Base-by-base conservation (phyloP, 495 filamentous ascomycete genomes). In the Talaromyces thailandensis region DNA sequence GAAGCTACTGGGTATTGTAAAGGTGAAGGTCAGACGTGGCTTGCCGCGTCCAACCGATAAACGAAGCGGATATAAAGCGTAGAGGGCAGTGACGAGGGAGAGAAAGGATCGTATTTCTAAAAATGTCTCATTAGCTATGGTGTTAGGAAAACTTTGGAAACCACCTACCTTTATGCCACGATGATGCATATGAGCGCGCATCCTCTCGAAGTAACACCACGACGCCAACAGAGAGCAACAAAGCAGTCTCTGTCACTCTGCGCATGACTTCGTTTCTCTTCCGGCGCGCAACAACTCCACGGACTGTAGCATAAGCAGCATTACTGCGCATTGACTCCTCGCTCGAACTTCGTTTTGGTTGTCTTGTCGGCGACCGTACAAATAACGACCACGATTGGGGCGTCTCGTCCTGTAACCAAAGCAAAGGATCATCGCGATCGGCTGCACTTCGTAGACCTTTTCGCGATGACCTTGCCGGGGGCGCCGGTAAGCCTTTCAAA, bases 401-500 rank as follows among this genome's bases (percentile, higher is more conserved):
- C 1, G 43, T 52, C 29, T 61, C 37, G 35, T 52, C n/a, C 31
- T 75, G 71, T 25, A 77, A 60, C 76, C 76, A 79, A 37, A 65
- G 57, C 55, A 74, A 73, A 58, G 64, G 25, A 29, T 75, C 72
- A 3, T 60, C 69, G 6, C 48, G 50, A 32, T 81, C 80, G 61
- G 82, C 83, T 58, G 66, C 71, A 6, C 79, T 82, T 16, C 81
- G 75, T 55, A 96, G 73, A 3, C 92, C 92, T 68, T 96, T 96
- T 61, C 86, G 84, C 18, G 85, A 81, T 25, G 51, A 52, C 40
- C 86, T 80, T 16, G 81, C 61, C 26, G 83, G 86, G 2, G 92
- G 89, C 0, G 91, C 88, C 1, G 92, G 92, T 31, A 96, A 72
- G 4, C 91, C 89, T 69, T 87, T 90, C 65, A 96, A 79, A 64